Evolutionary conservation across 768 basidiomycete species (phyloP).

Genomic region (Serendipita vermifera): DNA sequence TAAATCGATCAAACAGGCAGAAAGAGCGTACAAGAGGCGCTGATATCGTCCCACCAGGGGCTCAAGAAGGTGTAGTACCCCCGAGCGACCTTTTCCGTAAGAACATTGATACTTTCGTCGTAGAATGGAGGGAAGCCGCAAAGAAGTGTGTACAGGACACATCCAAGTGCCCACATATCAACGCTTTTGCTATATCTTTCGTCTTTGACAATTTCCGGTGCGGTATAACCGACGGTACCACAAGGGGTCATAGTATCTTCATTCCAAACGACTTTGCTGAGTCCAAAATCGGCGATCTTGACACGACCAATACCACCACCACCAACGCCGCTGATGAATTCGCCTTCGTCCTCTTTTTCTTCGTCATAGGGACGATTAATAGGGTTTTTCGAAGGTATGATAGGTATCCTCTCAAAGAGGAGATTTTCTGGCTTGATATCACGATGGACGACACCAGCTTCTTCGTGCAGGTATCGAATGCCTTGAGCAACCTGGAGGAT

Average conservation of each 20-base stretch:
- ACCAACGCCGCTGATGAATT: constrained; percentile 81
- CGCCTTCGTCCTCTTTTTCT: constrained; percentile 97
- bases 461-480: constrained; percentile 92
- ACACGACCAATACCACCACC: constrained; percentile 96
- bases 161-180: constrained; percentile 99
- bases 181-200: constrained; percentile 93
- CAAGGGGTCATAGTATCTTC: constrained; percentile 99
- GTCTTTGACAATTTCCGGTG: constrained; percentile 98
- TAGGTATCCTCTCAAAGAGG: constrained; percentile 84
- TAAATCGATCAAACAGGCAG: constrained; percentile 14
- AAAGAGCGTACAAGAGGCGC: constrained; percentile 45
- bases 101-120: constrained; percentile 94
- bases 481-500: constrained; percentile 92
- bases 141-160: constrained; percentile 95
- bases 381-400: constrained; percentile 69
- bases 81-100: constrained; percentile 94
- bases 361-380: constrained; percentile 84
- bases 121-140: constrained; percentile 99
- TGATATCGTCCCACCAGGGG: constrained; percentile 99
- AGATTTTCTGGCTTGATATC: constrained; percentile 99
- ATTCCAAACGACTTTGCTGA: constrained; percentile 97
- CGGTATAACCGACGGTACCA: constrained; percentile 99
- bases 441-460: constrained; percentile 93
- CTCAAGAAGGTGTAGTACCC: constrained; percentile 98
- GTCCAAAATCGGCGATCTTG: constrained; percentile 97